These are phyloP conservation scores for Tolypocladium guangdongense DNA, from an alignment of 2,329 filamentous ascomycete genomes.

Conservation along the genomic window DNA sequence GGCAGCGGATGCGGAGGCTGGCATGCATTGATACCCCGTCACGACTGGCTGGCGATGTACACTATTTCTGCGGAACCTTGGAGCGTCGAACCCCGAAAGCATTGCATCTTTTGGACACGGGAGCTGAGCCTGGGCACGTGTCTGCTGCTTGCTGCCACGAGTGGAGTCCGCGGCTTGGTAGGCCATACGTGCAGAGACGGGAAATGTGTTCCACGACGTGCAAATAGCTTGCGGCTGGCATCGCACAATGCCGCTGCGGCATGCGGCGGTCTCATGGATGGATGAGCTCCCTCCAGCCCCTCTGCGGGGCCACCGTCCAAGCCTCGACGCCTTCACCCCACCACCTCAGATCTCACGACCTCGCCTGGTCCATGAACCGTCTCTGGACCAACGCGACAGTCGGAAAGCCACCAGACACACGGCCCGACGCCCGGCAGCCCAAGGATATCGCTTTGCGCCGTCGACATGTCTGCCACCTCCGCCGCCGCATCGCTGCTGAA, in stretches of 20 bases:
- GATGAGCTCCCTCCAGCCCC: neutral
- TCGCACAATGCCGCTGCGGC: neutral
- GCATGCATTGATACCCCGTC: slow-evolving; percentile 1
- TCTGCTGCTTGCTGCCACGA: neutral
- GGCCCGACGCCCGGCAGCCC: neutral
- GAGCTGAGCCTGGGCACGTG: no score
- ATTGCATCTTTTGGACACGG: no score
- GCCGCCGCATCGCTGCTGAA: slow-evolving; percentile 64
- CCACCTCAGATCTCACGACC: neutral
- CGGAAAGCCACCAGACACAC: neutral
- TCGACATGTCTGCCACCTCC: slow-evolving; percentile 32
- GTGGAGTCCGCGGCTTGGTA: neutral
- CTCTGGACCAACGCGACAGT: neutral
- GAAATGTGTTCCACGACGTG: neutral
- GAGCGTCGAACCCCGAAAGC: neutral
- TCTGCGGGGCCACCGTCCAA: neutral
- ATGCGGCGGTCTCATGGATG: neutral
- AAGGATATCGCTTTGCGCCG: neutral
- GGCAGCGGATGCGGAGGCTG: neutral
- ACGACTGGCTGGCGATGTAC: neutral
- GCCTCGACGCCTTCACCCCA: neutral
- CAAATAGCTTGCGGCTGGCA: neutral
- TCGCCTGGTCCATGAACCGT: neutral
- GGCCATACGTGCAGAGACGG: neutral
- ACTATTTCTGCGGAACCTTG: neutral